phyloP scores from a whole-genome alignment of 1,284 basidiomycete genomes.

The Pisolithus thermaeus region DNA sequence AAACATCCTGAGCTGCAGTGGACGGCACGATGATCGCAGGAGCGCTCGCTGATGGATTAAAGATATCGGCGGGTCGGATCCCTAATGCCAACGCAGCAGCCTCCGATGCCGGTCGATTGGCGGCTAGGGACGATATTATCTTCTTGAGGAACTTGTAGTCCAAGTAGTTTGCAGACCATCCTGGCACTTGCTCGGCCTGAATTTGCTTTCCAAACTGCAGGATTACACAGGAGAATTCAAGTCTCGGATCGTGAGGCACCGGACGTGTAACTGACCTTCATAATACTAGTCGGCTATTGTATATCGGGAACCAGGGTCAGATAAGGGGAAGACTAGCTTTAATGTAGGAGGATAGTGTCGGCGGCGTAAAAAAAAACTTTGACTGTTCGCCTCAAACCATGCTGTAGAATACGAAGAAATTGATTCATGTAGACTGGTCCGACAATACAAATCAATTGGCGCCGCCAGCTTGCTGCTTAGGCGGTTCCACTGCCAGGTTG shows the following conservation, averaged over 20 bases:
- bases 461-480: neutral
- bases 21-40: constrained; percentile 12
- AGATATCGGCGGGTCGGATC: constrained; percentile 64
- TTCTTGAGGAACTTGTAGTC: constrained; percentile 99
- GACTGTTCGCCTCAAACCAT: constrained; percentile 21
- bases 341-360: neutral
- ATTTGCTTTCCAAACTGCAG: constrained; percentile 96
- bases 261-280: constrained; percentile 22
- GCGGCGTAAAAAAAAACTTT: neutral
- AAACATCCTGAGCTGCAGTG: constrained; percentile 1
- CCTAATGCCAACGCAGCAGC: constrained; percentile 84
- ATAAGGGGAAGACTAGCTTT: neutral
- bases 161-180: constrained; percentile 95
- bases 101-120: constrained; percentile 85
- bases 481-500: no score
- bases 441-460: neutral
- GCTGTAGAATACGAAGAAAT: constrained; percentile 16
- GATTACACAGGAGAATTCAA: constrained; percentile 1
- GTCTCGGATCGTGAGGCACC: neutral
- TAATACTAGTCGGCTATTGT: constrained; percentile 13
- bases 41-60: constrained; percentile 19
- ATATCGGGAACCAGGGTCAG: neutral
- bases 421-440: neutral
- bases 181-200: constrained; percentile 93
- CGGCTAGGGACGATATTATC: constrained; percentile 97